Evolutionary conservation across 1,284 basidiomycete genomes (phyloP), one percentile per base, ranked within the genome.

Genomic region (Naganishia albida): DNA sequence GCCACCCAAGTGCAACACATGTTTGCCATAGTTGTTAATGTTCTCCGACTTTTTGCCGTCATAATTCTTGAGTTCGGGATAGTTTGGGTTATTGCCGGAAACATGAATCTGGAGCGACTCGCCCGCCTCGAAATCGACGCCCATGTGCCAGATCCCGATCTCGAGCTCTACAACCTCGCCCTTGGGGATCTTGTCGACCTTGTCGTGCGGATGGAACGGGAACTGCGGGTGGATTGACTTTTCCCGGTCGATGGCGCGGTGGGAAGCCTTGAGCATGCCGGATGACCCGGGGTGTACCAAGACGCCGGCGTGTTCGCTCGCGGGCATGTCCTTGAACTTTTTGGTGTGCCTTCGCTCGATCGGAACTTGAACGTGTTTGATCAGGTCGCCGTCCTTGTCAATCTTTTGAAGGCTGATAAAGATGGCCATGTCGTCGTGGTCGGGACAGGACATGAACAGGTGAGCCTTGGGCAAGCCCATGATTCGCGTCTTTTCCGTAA

Each of bases 71-170:
- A 67, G 62, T 63, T 72, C 71, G 16, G 65, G 66, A 39, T 69
- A 67, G 18, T 66, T 67, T 3, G 70, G 63, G 48, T 56, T 66
- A 59, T 71, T 69, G 18, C 71, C 71, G 10, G 66, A 59, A 4
- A 72, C 54, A 30, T 68, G 68, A 38, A 72, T 54, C 16, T 68
- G 54, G 23, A 74, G 57, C 3, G 64, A 54, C 65, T 74, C 73
- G 50, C 73, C 73, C 0, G 67, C 66, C 6, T 70, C 69, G 64
- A 72, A 71, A 20, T 68, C 66, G 57, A 71, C 69, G 20, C 70
- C 72, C 60, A 70, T 70, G 20, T 70, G 69, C 73, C 73, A 74
- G 52, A 73, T 67, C 13, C 70, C 70, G 51, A 74, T 73, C 50
- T 71, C 70, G 38, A 73, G 66, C 49, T 66, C 55, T 42, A 72